Conservation (phyloP, 106 monocot genomes). For the Dendrobium nobile region DNA sequence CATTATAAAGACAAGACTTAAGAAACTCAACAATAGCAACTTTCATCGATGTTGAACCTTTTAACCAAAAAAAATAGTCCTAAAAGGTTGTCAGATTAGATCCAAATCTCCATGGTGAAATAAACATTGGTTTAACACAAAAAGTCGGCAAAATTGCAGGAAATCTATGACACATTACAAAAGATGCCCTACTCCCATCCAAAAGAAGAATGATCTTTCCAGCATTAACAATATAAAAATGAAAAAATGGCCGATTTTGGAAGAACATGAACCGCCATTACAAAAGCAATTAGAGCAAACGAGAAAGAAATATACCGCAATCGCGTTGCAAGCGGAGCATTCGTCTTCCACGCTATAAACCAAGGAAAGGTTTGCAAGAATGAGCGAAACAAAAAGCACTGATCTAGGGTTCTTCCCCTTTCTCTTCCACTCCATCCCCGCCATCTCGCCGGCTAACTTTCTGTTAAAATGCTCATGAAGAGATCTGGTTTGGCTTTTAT, state of each 20-base stretch:
- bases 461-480: neutral
- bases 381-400: neutral
- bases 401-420: neutral
- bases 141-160: neutral
- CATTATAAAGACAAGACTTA: neutral
- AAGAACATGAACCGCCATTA: neutral
- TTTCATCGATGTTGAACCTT: neutral
- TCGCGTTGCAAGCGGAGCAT: conserved; percentile 71
- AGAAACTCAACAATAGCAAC: neutral
- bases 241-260: neutral
- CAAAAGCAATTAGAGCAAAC: neutral
- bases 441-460: neutral
- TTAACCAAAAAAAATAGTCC: neutral
- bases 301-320: conserved; percentile 44
- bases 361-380: neutral
- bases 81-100: neutral
- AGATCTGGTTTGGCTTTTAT: neutral
- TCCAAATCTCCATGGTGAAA: neutral
- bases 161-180: neutral
- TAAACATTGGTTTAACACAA: neutral
- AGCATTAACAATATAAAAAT: neutral
- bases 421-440: neutral
- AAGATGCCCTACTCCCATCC: neutral
- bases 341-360: conserved; percentile 54
- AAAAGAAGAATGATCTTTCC: neutral